Percentiles rank a stretch among this genome's conserved stretches.
phyloP scores from a whole-genome alignment of 2,329 filamentous ascomycete genomes.

The Verticillium zaregamsianum region DNA sequence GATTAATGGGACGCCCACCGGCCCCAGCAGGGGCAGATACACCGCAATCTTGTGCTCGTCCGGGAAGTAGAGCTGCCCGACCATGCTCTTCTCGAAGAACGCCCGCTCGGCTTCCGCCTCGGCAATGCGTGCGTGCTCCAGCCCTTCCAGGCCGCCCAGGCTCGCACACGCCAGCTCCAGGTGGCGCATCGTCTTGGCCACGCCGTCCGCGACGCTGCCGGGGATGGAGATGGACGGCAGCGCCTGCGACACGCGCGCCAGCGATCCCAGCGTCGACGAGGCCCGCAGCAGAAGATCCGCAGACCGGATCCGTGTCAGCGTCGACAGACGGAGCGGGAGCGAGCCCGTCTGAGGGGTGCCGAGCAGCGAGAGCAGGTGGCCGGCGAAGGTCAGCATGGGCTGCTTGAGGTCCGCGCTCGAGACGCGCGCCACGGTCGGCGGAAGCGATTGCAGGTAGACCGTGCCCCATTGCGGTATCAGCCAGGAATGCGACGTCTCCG shows the following conservation, averaged over 20 bases:
- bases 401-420: conserved; percentile 65
- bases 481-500: conserved; percentile 64
- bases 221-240: conserved; percentile 91
- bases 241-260: conserved; percentile 79
- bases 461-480: conserved; percentile 93
- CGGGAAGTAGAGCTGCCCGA: conserved; percentile 96
- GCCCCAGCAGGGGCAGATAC: conserved; percentile 86
- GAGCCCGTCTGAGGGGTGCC: conserved; percentile 82
- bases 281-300: conserved; percentile 83
- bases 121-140: conserved; percentile 78
- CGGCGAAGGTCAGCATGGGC: conserved; percentile 84
- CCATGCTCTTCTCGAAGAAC: conserved; percentile 99
- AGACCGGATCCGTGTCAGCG: conserved; percentile 78
- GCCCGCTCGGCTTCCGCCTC: conserved; percentile 87
- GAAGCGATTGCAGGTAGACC: conserved; percentile 54
- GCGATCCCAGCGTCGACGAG: conserved; percentile 87
- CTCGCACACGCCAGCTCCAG: conserved; percentile 72
- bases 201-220: conserved; percentile 77
- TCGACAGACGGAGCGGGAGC: conserved; percentile 78
- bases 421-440: conserved; percentile 46
- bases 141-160: conserved; percentile 60
- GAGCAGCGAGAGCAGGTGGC: conserved; percentile 82
- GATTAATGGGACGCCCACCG: conserved; percentile 82
- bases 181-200: conserved; percentile 73
- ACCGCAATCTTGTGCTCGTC: conserved; percentile 98